These are phyloP conservation scores for Colletotrichum viniferum DNA, from an alignment of 2,329 filamentous ascomycete genomes.

Conservation along the genomic window DNA sequence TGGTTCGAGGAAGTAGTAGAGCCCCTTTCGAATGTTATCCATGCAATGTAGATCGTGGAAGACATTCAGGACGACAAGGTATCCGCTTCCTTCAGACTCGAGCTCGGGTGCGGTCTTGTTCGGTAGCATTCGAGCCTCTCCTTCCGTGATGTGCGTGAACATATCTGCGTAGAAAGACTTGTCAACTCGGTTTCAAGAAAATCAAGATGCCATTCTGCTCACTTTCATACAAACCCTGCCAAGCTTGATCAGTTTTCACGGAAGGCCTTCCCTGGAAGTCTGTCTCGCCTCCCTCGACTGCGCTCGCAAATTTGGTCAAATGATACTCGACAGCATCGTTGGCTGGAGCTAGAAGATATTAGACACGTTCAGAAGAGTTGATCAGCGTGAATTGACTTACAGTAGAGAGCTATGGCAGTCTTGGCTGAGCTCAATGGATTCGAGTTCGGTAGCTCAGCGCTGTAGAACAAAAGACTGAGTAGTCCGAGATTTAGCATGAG, in stretches of 20 bases:
- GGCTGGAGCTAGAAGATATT: not conserved
- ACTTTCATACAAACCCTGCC: not conserved
- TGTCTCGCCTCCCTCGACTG: not conserved
- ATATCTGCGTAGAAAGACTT: not conserved
- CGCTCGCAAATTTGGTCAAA: not conserved
- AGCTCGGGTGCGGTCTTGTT: not conserved
- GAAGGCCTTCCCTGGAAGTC: not conserved
- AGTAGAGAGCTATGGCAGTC: not conserved
- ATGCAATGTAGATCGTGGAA: not conserved
- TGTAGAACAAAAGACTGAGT: not conserved
- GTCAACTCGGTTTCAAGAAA: not conserved
- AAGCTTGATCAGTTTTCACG: not conserved
- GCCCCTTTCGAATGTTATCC: not conserved
- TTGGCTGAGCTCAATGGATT: not conserved
- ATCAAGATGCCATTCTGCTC: not conserved
- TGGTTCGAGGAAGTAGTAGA: not conserved
- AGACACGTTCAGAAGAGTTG: not conserved
- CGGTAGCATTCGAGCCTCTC: not conserved
- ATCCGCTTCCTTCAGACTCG: not conserved
- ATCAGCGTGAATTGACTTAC: not conserved
- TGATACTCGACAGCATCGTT: not conserved
- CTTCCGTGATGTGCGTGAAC: not conserved
- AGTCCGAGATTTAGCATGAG: not conserved
- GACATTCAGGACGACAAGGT: not conserved
- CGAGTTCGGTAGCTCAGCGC: too few relatives aligned